Evolutionary conservation across 345 rosid genomes (phyloP).

Genomic region (Hirschfeldia incana): DNA sequence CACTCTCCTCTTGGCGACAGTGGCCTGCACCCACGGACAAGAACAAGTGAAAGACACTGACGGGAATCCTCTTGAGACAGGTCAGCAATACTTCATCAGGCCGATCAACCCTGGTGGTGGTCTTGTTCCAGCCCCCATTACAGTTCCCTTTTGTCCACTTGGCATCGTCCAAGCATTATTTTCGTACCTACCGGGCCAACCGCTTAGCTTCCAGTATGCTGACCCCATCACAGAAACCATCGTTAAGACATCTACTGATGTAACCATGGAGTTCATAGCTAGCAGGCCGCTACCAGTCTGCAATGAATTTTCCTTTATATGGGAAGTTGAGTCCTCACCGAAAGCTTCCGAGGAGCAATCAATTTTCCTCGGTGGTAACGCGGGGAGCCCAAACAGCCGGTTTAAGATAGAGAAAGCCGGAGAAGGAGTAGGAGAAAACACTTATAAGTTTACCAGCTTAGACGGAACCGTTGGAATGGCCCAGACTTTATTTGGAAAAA

Average conservation of each 20-base stretch:
- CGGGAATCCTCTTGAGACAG: neutral
- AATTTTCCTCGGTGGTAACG: neutral
- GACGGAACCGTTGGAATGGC: neutral
- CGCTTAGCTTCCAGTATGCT: neutral
- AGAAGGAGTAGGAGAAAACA: neutral
- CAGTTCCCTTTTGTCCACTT: conserved; percentile 1
- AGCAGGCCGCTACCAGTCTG: neutral
- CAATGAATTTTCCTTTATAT: neutral
- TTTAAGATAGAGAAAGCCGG: conserved; percentile 5
- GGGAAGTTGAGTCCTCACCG: neutral
- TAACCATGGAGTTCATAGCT: conserved; percentile 19
- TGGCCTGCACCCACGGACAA: neutral
- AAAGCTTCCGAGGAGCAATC: neutral
- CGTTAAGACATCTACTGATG: neutral
- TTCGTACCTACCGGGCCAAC: neutral
- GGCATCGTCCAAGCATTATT: conserved; percentile 5
- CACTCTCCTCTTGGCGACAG: conserved; percentile 15
- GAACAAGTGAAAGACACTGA: conserved; percentile 11
- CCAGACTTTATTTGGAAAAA: neutral
- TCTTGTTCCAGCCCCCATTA: conserved; percentile 16
- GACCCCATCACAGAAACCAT: neutral
- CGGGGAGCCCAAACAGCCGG: neutral
- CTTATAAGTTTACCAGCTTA: conserved; percentile 6
- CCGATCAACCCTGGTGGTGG: conserved; percentile 14
- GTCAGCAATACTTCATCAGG: conserved; percentile 13